Base-by-base conservation (phyloP, 1,139 yeast genomes). In the Candida pseudoviswanathii region DNA sequence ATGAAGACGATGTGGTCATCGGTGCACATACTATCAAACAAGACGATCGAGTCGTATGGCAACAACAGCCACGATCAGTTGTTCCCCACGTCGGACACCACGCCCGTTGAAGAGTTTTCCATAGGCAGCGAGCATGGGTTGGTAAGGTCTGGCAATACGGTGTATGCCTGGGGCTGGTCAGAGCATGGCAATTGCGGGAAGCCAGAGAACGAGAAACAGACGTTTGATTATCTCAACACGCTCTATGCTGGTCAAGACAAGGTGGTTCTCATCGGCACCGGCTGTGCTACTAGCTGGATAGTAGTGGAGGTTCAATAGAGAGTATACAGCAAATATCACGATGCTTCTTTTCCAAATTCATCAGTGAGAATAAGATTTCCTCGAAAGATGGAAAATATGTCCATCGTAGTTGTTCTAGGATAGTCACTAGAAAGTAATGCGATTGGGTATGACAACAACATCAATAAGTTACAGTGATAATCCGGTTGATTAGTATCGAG, bases 101-200 rank as follows among this genome's bases (percentile, higher is more conserved):
- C 55, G 0, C 46, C 39, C 3, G 45, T 60, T 6, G 52, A 45
- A 5, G 43, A 41, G 0, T 70, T 73, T 50, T 73, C 75, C 0
- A 76, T 81, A 2, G 99, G 99, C 1, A 89, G 96, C 61, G 99
- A 94, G 61, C 99, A 94, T 64, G 96, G 95, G 0, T 61, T 89
- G 24, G 64, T 81, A 2, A 75, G 1, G 45, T 61, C 56, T 0
- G 53, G 61, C 1, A 63, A 70, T 43, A 52, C 56, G 4, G 84
- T 89, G 0, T 71, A 62, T 49, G 80, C 92, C 2, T 94, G 98
- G 98, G 99, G 99, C 0, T 94, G 99, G 99, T 97, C 97, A 26
- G 99, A 94, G 63, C 99, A 94, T 63, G 98, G 99, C 0, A 94
- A 94, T 62, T 92, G 98, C 67, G 98, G 98, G 0, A 55, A 66